These are phyloP conservation scores for Fragilaria crotonensis DNA, from an alignment of 108 stramenopile genomes.

Conservation along the genomic window DNA sequence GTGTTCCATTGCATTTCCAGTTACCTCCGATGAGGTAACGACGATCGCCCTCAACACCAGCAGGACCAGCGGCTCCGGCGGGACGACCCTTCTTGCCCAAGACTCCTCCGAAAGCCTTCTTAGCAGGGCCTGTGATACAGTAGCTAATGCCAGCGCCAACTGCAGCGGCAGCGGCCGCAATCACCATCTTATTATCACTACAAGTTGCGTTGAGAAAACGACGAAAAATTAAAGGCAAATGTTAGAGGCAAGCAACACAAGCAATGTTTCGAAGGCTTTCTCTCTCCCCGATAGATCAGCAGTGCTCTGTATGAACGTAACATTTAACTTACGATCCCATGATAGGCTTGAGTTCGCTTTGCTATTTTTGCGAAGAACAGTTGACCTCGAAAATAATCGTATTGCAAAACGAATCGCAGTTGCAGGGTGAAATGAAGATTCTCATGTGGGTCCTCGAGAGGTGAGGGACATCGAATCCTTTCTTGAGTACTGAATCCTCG, in stretches of 20 bases:
- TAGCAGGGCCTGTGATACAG: background rate
- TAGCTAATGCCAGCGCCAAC: constrained; percentile 2
- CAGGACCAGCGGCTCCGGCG: constrained; percentile 32
- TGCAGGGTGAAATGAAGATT: too few species aligned
- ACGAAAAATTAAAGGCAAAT: background rate
- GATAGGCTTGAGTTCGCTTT: too few species aligned
- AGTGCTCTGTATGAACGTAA: too few species aligned
- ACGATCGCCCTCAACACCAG: constrained; percentile 44
- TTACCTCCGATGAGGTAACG: constrained; percentile 89
- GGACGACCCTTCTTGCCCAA: constrained; percentile 19
- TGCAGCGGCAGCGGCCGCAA: background rate
- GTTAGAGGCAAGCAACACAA: background rate
- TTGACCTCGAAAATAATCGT: too few species aligned
- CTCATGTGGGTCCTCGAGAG: too few species aligned
- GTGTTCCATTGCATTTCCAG: constrained; percentile 92
- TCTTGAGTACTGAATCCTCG: too few species aligned
- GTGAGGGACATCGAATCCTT: too few species aligned
- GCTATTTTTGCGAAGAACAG: too few species aligned
- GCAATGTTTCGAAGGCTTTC: background rate
- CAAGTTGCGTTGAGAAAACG: background rate
- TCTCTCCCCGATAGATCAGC: background rate
- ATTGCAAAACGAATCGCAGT: too few species aligned
- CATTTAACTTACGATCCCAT: too few species aligned
- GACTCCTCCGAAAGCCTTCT: background rate
- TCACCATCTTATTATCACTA: constrained; percentile 2